A percentile compares a stretch with the other conserved stretches of the same genome.
phyloP scores from a whole-genome alignment of 1,139 yeast species.

The Taphrina populina region DNA sequence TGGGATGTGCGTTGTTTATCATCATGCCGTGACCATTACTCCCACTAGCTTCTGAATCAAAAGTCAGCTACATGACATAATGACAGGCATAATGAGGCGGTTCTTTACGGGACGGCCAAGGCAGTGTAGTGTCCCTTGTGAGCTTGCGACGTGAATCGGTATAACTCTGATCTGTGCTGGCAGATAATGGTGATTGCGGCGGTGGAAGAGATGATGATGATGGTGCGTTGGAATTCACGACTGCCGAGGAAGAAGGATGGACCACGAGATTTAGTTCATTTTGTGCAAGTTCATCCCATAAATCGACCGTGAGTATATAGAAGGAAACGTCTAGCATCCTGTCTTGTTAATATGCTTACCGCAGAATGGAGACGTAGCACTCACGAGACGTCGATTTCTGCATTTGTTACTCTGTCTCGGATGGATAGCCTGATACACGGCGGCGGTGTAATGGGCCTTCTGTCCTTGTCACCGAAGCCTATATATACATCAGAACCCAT shows the following conservation, averaged over 20 bases:
- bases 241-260: conserved; percentile 33
- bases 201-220: too few species aligned
- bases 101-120: too few species aligned
- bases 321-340: conserved; percentile 44
- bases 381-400: conserved; percentile 38
- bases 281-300: conserved; percentile 48
- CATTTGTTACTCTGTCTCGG: conserved; percentile 43
- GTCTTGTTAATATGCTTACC: background rate
- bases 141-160: too few species aligned
- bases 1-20: too few species aligned
- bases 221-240: too few species aligned
- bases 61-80: too few species aligned
- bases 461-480: conserved; percentile 41
- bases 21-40: too few species aligned
- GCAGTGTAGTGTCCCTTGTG: too few species aligned
- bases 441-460: conserved; percentile 51
- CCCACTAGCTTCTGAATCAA: too few species aligned
- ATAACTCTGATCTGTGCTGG: too few species aligned
- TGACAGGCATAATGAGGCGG: too few species aligned
- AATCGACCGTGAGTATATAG: conserved; percentile 46
- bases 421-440: conserved; percentile 48
- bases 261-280: conserved; percentile 43
- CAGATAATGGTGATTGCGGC: too few species aligned
- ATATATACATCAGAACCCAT: background rate
- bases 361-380: background rate